Base-by-base conservation (phyloP, 805 yeast species). In the Barnettozyma wickerhamii region DNA sequence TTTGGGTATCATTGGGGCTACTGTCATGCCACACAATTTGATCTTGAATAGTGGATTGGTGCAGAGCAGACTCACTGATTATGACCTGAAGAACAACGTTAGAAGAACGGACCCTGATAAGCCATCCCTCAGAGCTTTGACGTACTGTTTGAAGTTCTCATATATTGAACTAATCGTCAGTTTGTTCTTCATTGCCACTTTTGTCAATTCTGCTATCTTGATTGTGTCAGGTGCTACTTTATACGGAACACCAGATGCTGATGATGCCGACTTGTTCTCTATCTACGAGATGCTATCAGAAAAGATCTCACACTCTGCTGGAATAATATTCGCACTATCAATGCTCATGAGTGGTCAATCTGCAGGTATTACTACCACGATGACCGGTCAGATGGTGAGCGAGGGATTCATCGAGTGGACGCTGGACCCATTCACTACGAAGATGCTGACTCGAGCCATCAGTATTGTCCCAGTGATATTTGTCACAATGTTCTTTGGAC, bases 11-110 rank as follows among this genome's bases (percentile, higher is more conserved):
- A 68, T 88, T 40, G 96, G 96, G 19, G 96, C 96, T 10, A 89
- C 96, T 0, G 96, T 89, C 19, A 89, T 89, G 96, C 96, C 96
- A 2, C 96, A 89, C 56, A 81, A 90, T 1, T 65, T 89, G 37
- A 87, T 84, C 53, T 65, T 89, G 41, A 96, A 96, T 1, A 83
- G 93, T 0, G 91, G 93, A 6, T 66, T 89, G 37, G 96, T 88
- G 6, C 95, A 88, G 59, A 85, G 95, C 19, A 73, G 96, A 48
- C 66, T 89, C 33, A 72, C 73, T 50, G 95, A 86, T 21, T 88
- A 69, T 52, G 96, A 89, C 59, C 51, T 71, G 3, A 69, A 73
- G 43, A 67, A 76, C 47, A 80, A 81, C 23, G 69, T 66, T 21
- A 60, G 63, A 27, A 62, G 65, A 7, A 59, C 53, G 6, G 62